Conservation (phyloP, 2,329 filamentous ascomycete genomes). For the Metarhizium humberi region DNA sequence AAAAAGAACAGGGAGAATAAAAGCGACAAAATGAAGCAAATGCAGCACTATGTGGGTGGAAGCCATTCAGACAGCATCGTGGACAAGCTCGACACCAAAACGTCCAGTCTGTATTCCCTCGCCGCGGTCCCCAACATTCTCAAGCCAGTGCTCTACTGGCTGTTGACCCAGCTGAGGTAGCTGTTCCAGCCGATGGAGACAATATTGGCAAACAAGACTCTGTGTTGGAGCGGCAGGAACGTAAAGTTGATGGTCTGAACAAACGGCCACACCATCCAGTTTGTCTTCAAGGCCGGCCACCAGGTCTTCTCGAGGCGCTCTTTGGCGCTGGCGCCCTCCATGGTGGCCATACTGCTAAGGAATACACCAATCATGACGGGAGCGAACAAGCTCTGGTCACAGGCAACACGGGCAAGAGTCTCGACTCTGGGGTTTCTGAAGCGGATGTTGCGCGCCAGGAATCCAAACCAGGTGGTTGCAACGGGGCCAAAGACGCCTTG, state of each 20-base stretch:
- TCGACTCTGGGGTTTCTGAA: constrained; percentile 58
- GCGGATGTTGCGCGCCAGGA: constrained; percentile 62
- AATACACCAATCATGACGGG: constrained; percentile 77
- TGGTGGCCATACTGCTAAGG: constrained; percentile 71
- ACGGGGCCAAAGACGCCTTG: constrained; percentile 76
- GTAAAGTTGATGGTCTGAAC: constrained; percentile 86
- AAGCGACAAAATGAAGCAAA: constrained; percentile 1
- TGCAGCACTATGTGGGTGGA: neutral
- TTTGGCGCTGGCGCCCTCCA: constrained; percentile 54
- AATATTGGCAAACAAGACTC: constrained; percentile 79
- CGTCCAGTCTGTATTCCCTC: constrained; percentile 2
- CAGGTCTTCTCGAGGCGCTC: constrained; percentile 69
- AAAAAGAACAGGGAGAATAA: neutral
- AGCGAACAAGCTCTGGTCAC: constrained; percentile 77
- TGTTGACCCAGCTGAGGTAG: constrained; percentile 54
- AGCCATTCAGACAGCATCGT: neutral
- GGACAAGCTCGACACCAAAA: neutral
- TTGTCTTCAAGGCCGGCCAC: constrained; percentile 62
- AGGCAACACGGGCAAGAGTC: constrained; percentile 66
- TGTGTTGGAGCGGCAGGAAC: constrained; percentile 72
- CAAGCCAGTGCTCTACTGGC: constrained; percentile 19
- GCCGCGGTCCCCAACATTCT: constrained; percentile 1
- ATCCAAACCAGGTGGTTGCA: constrained; percentile 76
- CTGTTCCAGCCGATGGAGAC: constrained; percentile 61
- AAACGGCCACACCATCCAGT: constrained; percentile 80